A percentile compares a stretch with the other conserved stretches of the same genome.
phyloP scores from a whole-genome alignment of 2,329 filamentous ascomycete genomes.

The Daldinia sp. region DNA sequence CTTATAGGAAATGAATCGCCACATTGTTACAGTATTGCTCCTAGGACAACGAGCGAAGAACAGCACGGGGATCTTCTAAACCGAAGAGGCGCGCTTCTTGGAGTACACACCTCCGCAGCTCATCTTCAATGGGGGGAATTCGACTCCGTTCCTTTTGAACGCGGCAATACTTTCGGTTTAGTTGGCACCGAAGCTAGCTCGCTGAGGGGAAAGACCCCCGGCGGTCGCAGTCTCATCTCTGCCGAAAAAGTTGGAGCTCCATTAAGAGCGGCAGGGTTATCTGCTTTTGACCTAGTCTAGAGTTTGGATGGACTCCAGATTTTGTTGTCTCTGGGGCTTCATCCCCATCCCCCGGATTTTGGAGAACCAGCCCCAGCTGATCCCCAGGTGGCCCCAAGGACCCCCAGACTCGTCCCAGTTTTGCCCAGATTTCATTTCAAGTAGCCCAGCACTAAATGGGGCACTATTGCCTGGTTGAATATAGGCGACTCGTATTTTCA shows the following conservation, averaged over 20 bases:
- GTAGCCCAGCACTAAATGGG: constrained; percentile 25
- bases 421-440: constrained; percentile 16
- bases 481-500: constrained; percentile 13
- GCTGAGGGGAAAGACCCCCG: constrained; percentile 30
- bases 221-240: constrained; percentile 12
- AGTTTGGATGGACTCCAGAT: constrained; percentile 12
- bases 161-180: constrained; percentile 29
- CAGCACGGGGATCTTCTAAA: constrained; percentile 23
- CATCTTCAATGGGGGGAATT: constrained; percentile 27
- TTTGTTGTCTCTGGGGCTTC: constrained; percentile 26
- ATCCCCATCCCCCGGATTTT: constrained; percentile 40
- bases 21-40: constrained; percentile 13
- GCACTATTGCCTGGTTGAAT: constrained; percentile 21
- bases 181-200: constrained; percentile 33
- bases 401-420: constrained; percentile 25
- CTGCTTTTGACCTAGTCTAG: constrained; percentile 4
- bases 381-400: constrained; percentile 21
- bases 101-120: constrained; percentile 7
- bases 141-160: constrained; percentile 14
- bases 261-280: constrained; percentile 13
- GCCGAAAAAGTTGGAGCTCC: constrained; percentile 35
- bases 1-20: constrained; percentile 1
- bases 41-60: background rate
- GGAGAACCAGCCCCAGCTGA: constrained; percentile 26
- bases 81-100: constrained; percentile 16